These are phyloP conservation scores for Thyridium curvatum DNA, from an alignment of 2,329 filamentous ascomycete species.

Conservation along the genomic window DNA sequence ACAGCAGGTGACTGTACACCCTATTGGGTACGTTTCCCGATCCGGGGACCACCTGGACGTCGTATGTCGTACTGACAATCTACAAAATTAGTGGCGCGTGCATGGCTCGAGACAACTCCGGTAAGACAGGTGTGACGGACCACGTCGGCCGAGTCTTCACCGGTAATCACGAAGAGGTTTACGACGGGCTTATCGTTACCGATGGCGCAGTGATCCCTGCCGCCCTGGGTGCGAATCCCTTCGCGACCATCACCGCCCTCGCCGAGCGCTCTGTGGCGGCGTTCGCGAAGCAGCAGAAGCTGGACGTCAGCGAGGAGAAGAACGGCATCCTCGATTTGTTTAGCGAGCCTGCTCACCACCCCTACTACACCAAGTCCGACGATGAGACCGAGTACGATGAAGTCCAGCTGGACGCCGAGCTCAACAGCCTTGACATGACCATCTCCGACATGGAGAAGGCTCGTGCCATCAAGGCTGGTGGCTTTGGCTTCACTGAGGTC, in stretches of 20 bases:
- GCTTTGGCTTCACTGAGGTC: conserved; percentile 57
- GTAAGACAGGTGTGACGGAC: conserved; percentile 51
- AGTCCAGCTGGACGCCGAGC: conserved; percentile 24
- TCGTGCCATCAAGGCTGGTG: conserved; percentile 34
- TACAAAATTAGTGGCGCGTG: conserved; percentile 49
- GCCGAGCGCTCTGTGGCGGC: conserved; percentile 56
- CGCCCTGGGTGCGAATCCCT: conserved; percentile 59
- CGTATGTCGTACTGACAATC: no score
- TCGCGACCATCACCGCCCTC: conserved; percentile 63
- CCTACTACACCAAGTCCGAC: background rate
- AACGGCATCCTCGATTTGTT: conserved; percentile 49
- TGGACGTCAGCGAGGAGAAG: conserved; percentile 37
- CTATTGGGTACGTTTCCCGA: conserved; percentile 44
- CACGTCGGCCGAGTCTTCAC: conserved; percentile 55
- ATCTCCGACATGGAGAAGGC: conserved; percentile 33
- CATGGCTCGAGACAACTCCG: conserved; percentile 54
- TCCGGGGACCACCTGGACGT: no score
- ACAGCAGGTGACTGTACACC: conserved; percentile 58
- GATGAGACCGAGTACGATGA: conserved; percentile 6
- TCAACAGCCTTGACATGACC: conserved; percentile 25
- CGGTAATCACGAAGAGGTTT: conserved; percentile 41
- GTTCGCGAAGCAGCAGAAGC: conserved; percentile 31
- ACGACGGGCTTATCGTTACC: conserved; percentile 53
- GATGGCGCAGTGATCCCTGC: conserved; percentile 57
- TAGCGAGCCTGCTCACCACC: conserved; percentile 36